Evolutionary conservation across 2,329 filamentous ascomycete species (phyloP).

Genomic region (Xylariaceae sp.): DNA sequence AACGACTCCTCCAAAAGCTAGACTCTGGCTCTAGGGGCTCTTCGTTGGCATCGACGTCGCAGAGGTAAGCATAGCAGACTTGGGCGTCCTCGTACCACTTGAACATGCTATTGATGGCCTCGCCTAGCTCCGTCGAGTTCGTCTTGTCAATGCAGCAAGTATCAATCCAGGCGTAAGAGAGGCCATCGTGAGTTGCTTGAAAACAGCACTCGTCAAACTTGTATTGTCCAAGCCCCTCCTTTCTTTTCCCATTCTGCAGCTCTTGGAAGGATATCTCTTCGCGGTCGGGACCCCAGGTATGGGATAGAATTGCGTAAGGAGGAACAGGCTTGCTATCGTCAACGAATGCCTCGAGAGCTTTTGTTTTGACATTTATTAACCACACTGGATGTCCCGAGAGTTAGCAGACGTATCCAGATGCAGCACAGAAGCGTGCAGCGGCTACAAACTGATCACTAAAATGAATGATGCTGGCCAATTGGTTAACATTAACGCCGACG

Average conservation of each 20-base stretch:
- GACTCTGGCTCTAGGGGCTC: not conserved
- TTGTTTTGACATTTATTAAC: no score
- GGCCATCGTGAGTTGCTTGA: not conserved
- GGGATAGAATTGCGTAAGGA: constrained; percentile 10
- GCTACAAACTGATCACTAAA: not conserved
- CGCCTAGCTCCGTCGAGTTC: constrained; percentile 3
- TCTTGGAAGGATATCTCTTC: constrained; percentile 7
- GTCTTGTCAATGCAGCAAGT: constrained; percentile 14
- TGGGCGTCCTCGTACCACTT: constrained; percentile 4
- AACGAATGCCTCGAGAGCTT: no score
- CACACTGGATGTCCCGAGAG: no score
- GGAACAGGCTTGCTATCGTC: no score
- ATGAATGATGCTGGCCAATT: no score
- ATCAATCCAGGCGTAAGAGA: constrained; percentile 12
- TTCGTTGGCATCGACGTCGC: not conserved
- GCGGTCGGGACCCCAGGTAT: constrained; percentile 4
- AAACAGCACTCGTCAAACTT: constrained; percentile 4
- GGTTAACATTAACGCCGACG: not conserved
- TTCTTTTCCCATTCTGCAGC: not conserved
- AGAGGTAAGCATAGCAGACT: constrained; percentile 9
- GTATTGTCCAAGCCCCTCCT: not conserved
- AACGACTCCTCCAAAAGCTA: constrained; percentile 5
- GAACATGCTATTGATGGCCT: constrained; percentile 12
- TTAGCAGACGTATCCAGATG: no score
- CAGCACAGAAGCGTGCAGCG: no score